Evolutionary conservation across 2,329 filamentous ascomycete genomes (phyloP).

Genomic region (Hymenoscyphus fraxineus): DNA sequence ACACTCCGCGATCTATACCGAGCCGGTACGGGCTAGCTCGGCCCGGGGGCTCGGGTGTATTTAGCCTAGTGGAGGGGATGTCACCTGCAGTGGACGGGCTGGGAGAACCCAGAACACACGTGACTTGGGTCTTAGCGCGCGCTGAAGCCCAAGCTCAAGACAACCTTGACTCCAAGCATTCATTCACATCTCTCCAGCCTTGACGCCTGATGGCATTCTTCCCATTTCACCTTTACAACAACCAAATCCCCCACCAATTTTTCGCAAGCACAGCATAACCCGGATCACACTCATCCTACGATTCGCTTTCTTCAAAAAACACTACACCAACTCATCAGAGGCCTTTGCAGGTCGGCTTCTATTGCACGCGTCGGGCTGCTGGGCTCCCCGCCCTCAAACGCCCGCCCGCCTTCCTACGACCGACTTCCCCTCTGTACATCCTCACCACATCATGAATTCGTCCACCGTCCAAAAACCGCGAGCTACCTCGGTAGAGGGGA

Average conservation of each 20-base stretch:
- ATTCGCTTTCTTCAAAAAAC: neutral
- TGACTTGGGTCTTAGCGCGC: neutral
- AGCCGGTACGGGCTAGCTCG: too few relatives aligned
- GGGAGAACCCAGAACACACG: neutral
- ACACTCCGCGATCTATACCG: too few relatives aligned
- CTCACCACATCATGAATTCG: neutral
- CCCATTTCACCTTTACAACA: neutral
- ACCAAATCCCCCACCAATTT: neutral
- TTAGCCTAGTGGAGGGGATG: too few relatives aligned
- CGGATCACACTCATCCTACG: neutral
- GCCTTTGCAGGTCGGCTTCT: neutral
- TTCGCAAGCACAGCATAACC: neutral
- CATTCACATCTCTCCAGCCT: neutral
- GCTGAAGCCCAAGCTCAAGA: neutral
- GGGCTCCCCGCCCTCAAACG: constrained; percentile 1
- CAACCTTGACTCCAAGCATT: neutral
- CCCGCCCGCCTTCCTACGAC: neutral
- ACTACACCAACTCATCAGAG: neutral
- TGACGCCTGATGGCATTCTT: neutral
- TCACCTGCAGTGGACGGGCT: too few relatives aligned
- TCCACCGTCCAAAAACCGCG: neutral
- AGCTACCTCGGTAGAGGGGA: neutral
- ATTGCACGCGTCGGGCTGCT: neutral
- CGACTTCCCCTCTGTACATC: neutral
- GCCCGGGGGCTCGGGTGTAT: too few relatives aligned